A percentile compares a stretch with the other conserved stretches of the same genome.
Evolutionary conservation across 106 monocot genomes (phyloP).

Genomic region (Dioscorea dumetorum): DNA sequence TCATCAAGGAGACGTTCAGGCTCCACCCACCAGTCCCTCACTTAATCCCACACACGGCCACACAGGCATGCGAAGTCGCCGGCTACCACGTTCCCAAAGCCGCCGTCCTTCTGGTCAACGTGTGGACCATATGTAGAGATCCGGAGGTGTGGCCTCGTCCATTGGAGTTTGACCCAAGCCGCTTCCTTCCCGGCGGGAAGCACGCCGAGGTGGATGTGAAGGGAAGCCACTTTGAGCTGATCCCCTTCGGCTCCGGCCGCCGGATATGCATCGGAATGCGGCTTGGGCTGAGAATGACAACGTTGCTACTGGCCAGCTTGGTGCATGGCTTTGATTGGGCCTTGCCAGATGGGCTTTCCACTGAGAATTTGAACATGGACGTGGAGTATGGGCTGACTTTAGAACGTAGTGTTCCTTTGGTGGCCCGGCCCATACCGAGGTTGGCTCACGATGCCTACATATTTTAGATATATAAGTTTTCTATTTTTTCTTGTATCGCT

Average conservation of each 20-base stretch:
- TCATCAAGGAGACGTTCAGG: constrained; percentile 1
- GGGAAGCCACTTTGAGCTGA: constrained; percentile 29
- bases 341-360: constrained; percentile 11
- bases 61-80: not conserved
- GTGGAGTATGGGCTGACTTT: constrained; percentile 1
- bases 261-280: constrained; percentile 41
- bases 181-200: constrained; percentile 32
- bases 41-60: not conserved
- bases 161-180: constrained; percentile 21
- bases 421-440: too few relatives aligned
- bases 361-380: constrained; percentile 36
- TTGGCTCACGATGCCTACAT: too few relatives aligned
- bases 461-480: too few relatives aligned
- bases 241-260: constrained; percentile 43
- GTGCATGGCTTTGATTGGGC: constrained; percentile 42
- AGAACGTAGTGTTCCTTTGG: too few relatives aligned
- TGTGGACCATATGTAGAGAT: too few relatives aligned
- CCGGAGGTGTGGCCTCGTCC: constrained; percentile 26
- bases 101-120: too few relatives aligned
- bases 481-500: too few relatives aligned
- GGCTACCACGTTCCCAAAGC: too few relatives aligned
- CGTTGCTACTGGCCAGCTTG: constrained; percentile 27
- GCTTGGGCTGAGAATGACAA: constrained; percentile 35
- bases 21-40: constrained; percentile 1
- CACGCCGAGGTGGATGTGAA: constrained; percentile 21